Evolutionary conservation across 2,329 filamentous ascomycete genomes (phyloP).

Genomic region (Apiospora phragmitis): DNA sequence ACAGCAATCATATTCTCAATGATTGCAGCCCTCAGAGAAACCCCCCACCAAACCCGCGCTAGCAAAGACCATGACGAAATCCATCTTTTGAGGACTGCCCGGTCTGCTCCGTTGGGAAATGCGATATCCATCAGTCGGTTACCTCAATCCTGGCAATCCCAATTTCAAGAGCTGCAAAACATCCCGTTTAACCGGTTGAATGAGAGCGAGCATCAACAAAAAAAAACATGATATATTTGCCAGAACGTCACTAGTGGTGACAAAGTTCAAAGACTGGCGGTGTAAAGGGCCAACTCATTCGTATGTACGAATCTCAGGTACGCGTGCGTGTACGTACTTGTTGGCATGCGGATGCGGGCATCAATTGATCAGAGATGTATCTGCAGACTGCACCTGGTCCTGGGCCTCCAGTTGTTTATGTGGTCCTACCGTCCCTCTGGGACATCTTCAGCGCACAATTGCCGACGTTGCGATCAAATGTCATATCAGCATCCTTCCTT

Average conservation of each 20-base stretch:
- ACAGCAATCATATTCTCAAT: neutral
- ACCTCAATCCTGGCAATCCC: neutral
- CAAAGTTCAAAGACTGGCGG: neutral
- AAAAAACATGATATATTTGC: neutral
- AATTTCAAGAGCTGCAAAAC: neutral
- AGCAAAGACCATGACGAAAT: too few species aligned
- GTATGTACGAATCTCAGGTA: neutral
- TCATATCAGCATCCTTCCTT: slow-evolving; percentile 8
- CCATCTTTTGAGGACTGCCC: too few species aligned
- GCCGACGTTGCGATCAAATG: too few species aligned
- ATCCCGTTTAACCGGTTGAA: neutral
- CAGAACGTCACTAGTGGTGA: neutral
- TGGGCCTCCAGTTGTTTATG: neutral
- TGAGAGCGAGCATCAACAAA: neutral
- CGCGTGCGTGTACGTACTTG: neutral
- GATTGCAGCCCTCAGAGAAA: neutral
- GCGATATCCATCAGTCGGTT: neutral
- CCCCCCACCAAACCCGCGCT: too few species aligned
- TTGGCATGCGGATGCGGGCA: neutral
- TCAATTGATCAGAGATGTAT: neutral
- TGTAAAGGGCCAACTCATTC: neutral
- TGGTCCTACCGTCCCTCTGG: neutral
- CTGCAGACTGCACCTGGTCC: too few species aligned
- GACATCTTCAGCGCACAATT: neutral
- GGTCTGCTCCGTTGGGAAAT: neutral